Evolutionary conservation across 495 filamentous ascomycete species (phyloP).

Genomic region (Tuber borchii): DNA sequence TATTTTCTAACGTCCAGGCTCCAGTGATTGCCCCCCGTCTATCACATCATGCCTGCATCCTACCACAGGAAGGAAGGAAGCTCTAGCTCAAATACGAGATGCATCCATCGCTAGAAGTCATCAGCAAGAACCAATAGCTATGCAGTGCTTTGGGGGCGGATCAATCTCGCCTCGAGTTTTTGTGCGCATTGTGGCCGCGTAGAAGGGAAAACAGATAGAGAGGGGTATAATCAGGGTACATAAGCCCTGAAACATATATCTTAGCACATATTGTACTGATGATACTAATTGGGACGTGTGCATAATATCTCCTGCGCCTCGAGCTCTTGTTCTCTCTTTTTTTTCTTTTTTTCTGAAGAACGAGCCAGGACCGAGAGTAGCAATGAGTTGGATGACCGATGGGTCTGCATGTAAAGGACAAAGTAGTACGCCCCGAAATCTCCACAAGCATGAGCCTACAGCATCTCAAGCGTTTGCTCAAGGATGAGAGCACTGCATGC

Average conservation of each 20-base stretch:
- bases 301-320: not conserved
- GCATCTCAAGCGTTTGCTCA: not conserved
- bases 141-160: not conserved
- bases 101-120: not conserved
- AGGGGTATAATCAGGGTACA: not conserved
- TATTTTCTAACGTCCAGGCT: not conserved
- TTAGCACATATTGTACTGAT: not conserved
- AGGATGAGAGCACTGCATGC: not conserved
- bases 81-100: constrained; percentile 2
- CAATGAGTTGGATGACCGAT: not conserved
- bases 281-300: not conserved
- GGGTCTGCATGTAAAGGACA: not conserved
- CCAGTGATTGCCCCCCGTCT: not conserved
- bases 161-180: too few relatives aligned
- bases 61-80: not conserved
- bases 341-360: not conserved
- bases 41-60: not conserved
- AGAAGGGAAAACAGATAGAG: not conserved
- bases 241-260: not conserved
- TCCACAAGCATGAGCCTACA: not conserved
- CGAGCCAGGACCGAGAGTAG: not conserved
- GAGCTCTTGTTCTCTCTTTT: not conserved
- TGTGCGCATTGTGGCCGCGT: not conserved
- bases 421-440: not conserved
- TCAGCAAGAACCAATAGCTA: not conserved